phyloP scores from a whole-genome alignment of 768 basidiomycete species.

The Chalciporus pseudorubinellus region DNA sequence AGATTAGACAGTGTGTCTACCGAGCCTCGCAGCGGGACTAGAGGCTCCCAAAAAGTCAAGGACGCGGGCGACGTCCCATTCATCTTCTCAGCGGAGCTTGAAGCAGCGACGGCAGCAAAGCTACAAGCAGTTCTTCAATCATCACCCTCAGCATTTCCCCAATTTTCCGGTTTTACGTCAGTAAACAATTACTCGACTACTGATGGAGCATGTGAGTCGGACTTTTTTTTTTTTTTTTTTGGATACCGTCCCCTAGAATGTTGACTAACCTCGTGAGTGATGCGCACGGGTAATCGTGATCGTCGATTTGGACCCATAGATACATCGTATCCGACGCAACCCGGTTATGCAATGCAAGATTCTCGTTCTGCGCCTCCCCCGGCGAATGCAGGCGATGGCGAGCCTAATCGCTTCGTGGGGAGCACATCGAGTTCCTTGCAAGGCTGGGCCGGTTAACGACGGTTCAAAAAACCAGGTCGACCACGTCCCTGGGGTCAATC shows the following conservation, averaged over 20 bases:
- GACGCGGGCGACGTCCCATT: constrained; percentile 32
- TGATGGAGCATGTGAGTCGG: constrained; percentile 28
- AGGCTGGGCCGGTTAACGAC: constrained; percentile 27
- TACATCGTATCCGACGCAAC: constrained; percentile 3
- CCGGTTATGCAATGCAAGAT: constrained; percentile 12
- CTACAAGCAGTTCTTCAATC: constrained; percentile 26
- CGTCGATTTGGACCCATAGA: constrained; percentile 7
- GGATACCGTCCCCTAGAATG: not conserved
- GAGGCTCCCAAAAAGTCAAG: constrained; percentile 22
- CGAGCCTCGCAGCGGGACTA: constrained; percentile 12
- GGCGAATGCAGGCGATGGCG: constrained; percentile 5
- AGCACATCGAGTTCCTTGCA: constrained; percentile 28
- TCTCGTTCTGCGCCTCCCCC: constrained; percentile 3
- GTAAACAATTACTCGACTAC: constrained; percentile 17
- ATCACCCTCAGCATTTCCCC: constrained; percentile 7
- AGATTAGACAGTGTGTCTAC: constrained; percentile 14
- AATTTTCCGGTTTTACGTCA: constrained; percentile 22
- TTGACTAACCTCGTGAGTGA: not conserved
- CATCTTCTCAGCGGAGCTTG: constrained; percentile 32
- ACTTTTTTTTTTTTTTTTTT: no score
- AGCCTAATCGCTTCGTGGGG: constrained; percentile 13
- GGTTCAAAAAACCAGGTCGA: not conserved
- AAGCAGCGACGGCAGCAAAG: constrained; percentile 29
- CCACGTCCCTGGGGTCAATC: not conserved
- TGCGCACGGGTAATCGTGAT: not conserved